A percentile compares a stretch with the other conserved stretches of the same genome.
Conservation (phyloP, 768 basidiomycete genomes). For the Suillus occidentalis region DNA sequence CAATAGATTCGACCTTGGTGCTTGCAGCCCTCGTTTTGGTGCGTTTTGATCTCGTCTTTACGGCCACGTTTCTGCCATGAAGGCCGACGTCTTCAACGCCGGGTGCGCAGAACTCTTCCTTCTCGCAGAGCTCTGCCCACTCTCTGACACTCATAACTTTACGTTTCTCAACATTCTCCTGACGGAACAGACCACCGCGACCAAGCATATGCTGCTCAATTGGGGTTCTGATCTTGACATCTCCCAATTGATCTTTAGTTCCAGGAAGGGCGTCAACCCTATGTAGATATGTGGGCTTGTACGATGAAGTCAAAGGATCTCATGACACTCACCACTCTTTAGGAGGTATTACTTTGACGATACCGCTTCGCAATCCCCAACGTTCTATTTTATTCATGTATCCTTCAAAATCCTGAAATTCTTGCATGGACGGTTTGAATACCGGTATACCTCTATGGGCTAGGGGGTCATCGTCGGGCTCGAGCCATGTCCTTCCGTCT, state of each 20-base stretch:
- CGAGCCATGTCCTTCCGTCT: slow-evolving; percentile 63
- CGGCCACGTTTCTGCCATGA: slow-evolving; percentile 42
- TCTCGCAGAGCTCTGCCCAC: slow-evolving; percentile 77
- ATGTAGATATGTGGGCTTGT: slow-evolving; percentile 16
- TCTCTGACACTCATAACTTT: slow-evolving; percentile 82
- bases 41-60: slow-evolving; percentile 37
- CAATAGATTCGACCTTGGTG: slow-evolving; percentile 42
- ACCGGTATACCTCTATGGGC: slow-evolving; percentile 93
- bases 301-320: slow-evolving; percentile 10
- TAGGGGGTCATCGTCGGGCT: slow-evolving; percentile 77
- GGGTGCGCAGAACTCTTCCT: slow-evolving; percentile 72
- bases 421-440: slow-evolving; percentile 91
- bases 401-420: slow-evolving; percentile 88
- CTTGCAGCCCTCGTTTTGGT: slow-evolving; percentile 43
- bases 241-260: slow-evolving; percentile 65
- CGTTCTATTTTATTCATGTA: slow-evolving; percentile 85
- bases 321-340: slow-evolving; percentile 75
- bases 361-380: slow-evolving; percentile 90
- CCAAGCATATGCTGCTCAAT: slow-evolving; percentile 95
- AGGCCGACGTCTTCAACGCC: slow-evolving; percentile 68
- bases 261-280: slow-evolving; percentile 76
- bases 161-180: slow-evolving; percentile 89
- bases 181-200: slow-evolving; percentile 80
- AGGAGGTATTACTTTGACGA: slow-evolving; percentile 95
- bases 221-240: slow-evolving; percentile 81